A percentile compares a stretch with the other conserved stretches of the same genome.
Evolutionary conservation across 768 basidiomycete genomes (phyloP).

Genomic region (Neoboletus brunneissimus): DNA sequence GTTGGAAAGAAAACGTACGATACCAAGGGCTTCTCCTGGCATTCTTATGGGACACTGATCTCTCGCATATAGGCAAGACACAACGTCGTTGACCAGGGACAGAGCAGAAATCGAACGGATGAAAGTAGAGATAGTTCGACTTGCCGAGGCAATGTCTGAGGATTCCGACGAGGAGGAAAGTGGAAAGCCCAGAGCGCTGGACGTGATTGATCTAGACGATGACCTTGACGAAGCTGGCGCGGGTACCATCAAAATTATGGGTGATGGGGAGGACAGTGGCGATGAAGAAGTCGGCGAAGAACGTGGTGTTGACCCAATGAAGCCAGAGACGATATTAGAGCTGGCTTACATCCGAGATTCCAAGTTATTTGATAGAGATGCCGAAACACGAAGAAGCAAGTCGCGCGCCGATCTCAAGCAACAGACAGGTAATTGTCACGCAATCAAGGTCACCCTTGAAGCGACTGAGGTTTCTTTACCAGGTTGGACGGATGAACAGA

Average conservation of each 20-base stretch:
- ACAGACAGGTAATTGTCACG: conserved; percentile 53
- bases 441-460: neutral
- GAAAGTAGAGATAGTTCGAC: conserved; percentile 79
- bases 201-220: conserved; percentile 48
- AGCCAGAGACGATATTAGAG: conserved; percentile 67
- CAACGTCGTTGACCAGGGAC: conserved; percentile 49
- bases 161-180: conserved; percentile 67
- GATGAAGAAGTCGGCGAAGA: conserved; percentile 37
- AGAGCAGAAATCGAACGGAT: conserved; percentile 63
- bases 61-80: conserved; percentile 41
- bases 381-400: conserved; percentile 66
- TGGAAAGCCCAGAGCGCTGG: conserved; percentile 19
- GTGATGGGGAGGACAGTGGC: conserved; percentile 55
- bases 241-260: conserved; percentile 44
- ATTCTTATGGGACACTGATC: conserved; percentile 4
- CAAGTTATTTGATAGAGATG: conserved; percentile 74
- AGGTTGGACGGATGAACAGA: conserved; percentile 82
- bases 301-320: conserved; percentile 24
- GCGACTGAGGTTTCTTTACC: neutral
- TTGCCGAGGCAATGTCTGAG: conserved; percentile 63
- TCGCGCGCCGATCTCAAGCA: conserved; percentile 61
- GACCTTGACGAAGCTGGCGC: conserved; percentile 46
- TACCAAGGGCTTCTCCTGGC: neutral
- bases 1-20: conserved; percentile 66
- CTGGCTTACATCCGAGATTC: conserved; percentile 73